Percentiles rank a stretch among this genome's conserved stretches.
Conservation (phyloP, 148 eudicot genomes). For the Fagopyrum esculentum region DNA sequence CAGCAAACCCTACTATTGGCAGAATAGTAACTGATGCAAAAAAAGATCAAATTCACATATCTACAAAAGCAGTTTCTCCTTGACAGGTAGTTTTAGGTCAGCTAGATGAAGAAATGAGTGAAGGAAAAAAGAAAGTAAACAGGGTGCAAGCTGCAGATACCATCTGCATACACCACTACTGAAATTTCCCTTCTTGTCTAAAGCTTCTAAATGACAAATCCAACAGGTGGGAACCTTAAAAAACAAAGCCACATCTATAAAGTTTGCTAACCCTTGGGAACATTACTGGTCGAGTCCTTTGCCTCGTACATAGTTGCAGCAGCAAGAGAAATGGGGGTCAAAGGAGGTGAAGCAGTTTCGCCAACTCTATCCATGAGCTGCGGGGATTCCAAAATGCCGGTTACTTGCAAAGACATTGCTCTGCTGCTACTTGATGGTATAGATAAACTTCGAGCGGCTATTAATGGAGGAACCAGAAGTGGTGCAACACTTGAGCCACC, state of each 20-base stretch:
- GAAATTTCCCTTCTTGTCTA: slow-evolving; percentile 5
- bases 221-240: background rate
- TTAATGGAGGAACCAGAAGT: slow-evolving; percentile 68
- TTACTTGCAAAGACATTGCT: slow-evolving; percentile 30
- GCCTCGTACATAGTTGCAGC: slow-evolving; percentile 24
- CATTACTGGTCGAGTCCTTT: slow-evolving; percentile 16
- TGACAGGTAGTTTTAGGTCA: slow-evolving; percentile 6
- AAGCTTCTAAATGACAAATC: slow-evolving; percentile 9
- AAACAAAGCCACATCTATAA: background rate
- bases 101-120: slow-evolving; percentile 4
- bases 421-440: slow-evolving; percentile 75
- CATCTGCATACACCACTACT: slow-evolving; percentile 9
- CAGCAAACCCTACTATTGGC: background rate
- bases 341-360: slow-evolving; percentile 58
- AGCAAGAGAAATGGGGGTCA: slow-evolving; percentile 64
- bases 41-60: slow-evolving; percentile 1
- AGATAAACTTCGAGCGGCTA: slow-evolving; percentile 73
- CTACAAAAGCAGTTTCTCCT: slow-evolving; percentile 12
- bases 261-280: background rate
- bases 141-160: slow-evolving; percentile 7
- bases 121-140: background rate
- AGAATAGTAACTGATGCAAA: background rate
- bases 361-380: slow-evolving; percentile 30
- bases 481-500: slow-evolving; percentile 43
- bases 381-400: slow-evolving; percentile 44